A percentile compares a stretch with the other conserved stretches of the same genome.
These are phyloP conservation scores for Aspergillus indologenus DNA, from an alignment of 495 filamentous ascomycete species.

Conservation along the genomic window DNA sequence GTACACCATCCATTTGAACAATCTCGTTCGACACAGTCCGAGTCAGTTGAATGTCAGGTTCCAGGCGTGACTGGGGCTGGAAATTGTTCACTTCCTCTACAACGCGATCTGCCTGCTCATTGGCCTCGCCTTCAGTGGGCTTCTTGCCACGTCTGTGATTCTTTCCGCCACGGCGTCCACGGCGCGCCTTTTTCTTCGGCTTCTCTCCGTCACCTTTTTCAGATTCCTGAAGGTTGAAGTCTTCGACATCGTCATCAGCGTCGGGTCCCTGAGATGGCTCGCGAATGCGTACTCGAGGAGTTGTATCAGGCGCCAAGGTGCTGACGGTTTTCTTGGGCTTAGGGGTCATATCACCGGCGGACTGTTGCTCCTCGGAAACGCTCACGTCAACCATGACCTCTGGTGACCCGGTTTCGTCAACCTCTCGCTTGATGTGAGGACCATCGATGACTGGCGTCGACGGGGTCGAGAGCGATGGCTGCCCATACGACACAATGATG, in stretches of 20 bases:
- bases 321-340: slow-evolving; percentile 25
- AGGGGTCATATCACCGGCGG: slow-evolving; percentile 25
- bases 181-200: slow-evolving; percentile 76
- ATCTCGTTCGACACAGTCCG: slow-evolving; percentile 42
- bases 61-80: slow-evolving; percentile 45
- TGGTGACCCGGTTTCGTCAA: slow-evolving; percentile 22
- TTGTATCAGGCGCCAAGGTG: slow-evolving; percentile 19
- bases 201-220: slow-evolving; percentile 32
- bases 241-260: slow-evolving; percentile 40
- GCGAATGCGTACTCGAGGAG: slow-evolving; percentile 40
- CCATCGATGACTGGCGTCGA: slow-evolving; percentile 37
- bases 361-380: slow-evolving; percentile 20
- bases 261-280: slow-evolving; percentile 41
- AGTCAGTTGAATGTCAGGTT: slow-evolving; percentile 52
- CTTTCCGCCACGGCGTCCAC: slow-evolving; percentile 78
- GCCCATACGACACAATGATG: slow-evolving; percentile 46
- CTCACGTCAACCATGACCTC: slow-evolving; percentile 37
- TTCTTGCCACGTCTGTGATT: slow-evolving; percentile 65
- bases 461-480: slow-evolving; percentile 41
- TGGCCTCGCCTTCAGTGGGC: slow-evolving; percentile 39
- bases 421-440: slow-evolving; percentile 28
- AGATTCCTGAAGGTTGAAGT: slow-evolving; percentile 26
- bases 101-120: slow-evolving; percentile 43
- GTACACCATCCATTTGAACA: slow-evolving; percentile 44
- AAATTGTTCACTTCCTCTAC: slow-evolving; percentile 39